These are phyloP conservation scores for Gnetum montanum DNA, from an alignment of 75 land plant genomes.

Conservation along the genomic window DNA sequence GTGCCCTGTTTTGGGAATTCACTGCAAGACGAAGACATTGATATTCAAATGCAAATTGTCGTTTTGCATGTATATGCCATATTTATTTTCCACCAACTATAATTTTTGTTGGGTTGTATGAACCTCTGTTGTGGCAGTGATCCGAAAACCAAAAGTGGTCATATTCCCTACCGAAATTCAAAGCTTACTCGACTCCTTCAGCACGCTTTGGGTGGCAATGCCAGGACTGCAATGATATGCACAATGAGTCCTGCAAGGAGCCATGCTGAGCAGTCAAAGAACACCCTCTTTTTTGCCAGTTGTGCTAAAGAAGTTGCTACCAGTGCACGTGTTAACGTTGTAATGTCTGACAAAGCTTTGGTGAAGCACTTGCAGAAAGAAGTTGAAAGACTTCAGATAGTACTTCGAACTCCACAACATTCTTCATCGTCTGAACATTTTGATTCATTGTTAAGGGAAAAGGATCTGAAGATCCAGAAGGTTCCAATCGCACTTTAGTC, in stretches of 20 bases:
- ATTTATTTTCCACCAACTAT: too few species aligned
- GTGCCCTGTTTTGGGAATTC: too few species aligned
- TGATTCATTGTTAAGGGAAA: slow-evolving; percentile 54
- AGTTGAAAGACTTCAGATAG: slow-evolving; percentile 80
- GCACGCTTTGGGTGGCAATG: slow-evolving; percentile 90
- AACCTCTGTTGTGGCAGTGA: too few species aligned
- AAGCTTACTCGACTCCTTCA: slow-evolving; percentile 93
- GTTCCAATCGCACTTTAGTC: slow-evolving; percentile 15
- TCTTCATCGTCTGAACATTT: slow-evolving; percentile 16
- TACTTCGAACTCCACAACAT: slow-evolving; percentile 34
- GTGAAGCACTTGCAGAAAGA: slow-evolving; percentile 94
- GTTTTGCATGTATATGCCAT: too few species aligned
- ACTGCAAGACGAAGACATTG: too few species aligned
- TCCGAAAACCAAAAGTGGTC: slow-evolving; percentile 68
- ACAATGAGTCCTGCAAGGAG: slow-evolving; percentile 94
- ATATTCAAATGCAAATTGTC: too few species aligned
- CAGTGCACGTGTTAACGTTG: slow-evolving; percentile 88
- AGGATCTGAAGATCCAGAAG: slow-evolving; percentile 73
- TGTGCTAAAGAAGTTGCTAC: slow-evolving; percentile 95
- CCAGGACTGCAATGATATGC: slow-evolving; percentile 96
- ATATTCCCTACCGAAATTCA: slow-evolving; percentile 92
- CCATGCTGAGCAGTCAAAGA: slow-evolving; percentile 91
- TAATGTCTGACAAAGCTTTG: slow-evolving; percentile 87
- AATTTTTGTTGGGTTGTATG: too few species aligned
- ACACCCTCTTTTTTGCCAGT: slow-evolving; percentile 89